Evolutionary conservation across 257 asterid genomes (phyloP), one percentile per base, ranked within the genome.

Genomic region (Gynochthodes officinalis): DNA sequence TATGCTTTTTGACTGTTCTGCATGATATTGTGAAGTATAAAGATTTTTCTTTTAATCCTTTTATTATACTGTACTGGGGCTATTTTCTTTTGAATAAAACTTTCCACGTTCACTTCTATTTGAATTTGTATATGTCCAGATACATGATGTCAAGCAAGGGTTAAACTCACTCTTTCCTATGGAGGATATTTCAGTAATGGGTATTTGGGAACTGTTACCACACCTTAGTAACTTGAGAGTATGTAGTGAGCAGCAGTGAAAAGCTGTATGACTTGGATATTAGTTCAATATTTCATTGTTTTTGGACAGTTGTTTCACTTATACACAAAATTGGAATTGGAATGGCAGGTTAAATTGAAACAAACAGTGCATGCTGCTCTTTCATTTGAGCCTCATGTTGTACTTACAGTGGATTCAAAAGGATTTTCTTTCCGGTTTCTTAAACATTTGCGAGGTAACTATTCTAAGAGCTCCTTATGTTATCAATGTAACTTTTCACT

Each of bases 181-280:
- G 90, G 98, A 94, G 85, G 95, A 94, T 75, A 90, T 94, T 77
- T 82, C 97, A 23, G 92, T 90, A 32, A 91, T 94, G 99, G 99
- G 99, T 32, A 85, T 90, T 68, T 91, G 93, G 97, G 99, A 91
- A 85, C 78, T 94, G 82, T 65, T 91, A 84, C 99, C 98, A 0
- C 92, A 88, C 85, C 87, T 94, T 74, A 85, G 82, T 75, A 87
- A 71, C 49, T 86, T 95, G 83, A 90, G 92, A 84, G 97, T 79
- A 76, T 39, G 52, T 73, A 71, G 37, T 27, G 52, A 67, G 40
- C 39, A 58, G 60, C 21, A 39, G 15, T 21, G 39, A 5, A 39
- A 19, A 37, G 48, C 49, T 19, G 32, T 39, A 8, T 63, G 69
- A 21, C 46, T 62, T 35, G 50, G 69, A 52, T 43, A 42, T 62